phyloP scores from a whole-genome alignment of 805 yeast species.

The Naumovozyma baii region DNA sequence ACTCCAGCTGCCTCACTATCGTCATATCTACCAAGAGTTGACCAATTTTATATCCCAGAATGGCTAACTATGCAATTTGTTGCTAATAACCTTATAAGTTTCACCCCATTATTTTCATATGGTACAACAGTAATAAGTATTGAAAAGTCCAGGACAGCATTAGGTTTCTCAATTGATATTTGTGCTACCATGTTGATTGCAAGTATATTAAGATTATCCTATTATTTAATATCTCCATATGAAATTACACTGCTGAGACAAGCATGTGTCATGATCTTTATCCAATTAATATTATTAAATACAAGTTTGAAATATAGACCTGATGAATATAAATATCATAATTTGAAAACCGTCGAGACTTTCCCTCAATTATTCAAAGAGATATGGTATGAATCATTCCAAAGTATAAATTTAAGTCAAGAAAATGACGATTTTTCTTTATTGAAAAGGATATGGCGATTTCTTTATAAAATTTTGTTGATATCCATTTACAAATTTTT shows the following conservation, averaged over 20 bases:
- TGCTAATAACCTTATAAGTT: constrained; percentile 56
- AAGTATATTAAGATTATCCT: constrained; percentile 60
- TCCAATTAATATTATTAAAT: constrained; percentile 56
- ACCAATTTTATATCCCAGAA: constrained; percentile 39
- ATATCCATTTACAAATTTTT: constrained; percentile 34
- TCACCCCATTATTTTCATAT: constrained; percentile 80
- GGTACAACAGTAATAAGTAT: constrained; percentile 74
- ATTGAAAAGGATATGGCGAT: constrained; percentile 20
- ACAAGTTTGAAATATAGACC: constrained; percentile 54
- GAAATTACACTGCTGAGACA: constrained; percentile 74
- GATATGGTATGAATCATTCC: constrained; percentile 28
- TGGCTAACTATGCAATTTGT: constrained; percentile 46
- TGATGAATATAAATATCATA: constrained; percentile 32
- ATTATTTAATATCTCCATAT: constrained; percentile 71
- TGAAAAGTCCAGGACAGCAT: constrained; percentile 49
- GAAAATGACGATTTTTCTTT: background rate
- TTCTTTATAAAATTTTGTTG: constrained; percentile 19
- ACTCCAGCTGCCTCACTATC: constrained; percentile 14
- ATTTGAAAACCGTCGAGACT: constrained; percentile 30
- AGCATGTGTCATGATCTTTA: constrained; percentile 73
- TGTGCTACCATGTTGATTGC: constrained; percentile 87
- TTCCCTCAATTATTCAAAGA: constrained; percentile 23
- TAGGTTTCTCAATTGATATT: constrained; percentile 84
- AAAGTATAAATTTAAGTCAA: constrained; percentile 5
- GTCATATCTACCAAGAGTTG: constrained; percentile 30